Evolutionary conservation across 2,329 filamentous ascomycete genomes (phyloP), one percentile per base, ranked within the genome.

Genomic region (Colletotrichum gloeosporioides): DNA sequence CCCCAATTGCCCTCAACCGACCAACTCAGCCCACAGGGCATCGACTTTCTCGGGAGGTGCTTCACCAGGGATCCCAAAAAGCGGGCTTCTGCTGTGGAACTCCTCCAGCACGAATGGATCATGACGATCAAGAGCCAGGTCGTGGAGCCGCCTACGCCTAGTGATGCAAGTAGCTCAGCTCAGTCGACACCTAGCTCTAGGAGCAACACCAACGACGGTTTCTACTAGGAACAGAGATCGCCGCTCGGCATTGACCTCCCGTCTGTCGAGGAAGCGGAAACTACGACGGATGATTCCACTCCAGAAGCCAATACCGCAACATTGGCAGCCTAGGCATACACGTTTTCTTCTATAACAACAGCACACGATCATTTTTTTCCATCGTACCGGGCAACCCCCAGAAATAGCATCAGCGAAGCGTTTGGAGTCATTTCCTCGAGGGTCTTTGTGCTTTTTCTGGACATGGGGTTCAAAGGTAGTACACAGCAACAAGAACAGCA

Each of bases 71-170:
- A 99, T 84, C 95, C 97, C 4, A 90, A 89, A 78, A 93, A 93
- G 82, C 89, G 97, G 75, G 93, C 95, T 22, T 95, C 93, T 36
- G 96, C 97, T 2, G 93, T 96, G 2, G 97, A 99, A 84, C 87
- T 99, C 76, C 89, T 99, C 73, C 95, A 98, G 84, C 96, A 99
- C 84, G 95, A 98, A 82, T 99, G 97, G 97, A 93, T 94, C 79
- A 90, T 92, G 87, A 89, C 88, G 44, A 93, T 93, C 76, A 89
- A 92, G 78, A 92, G 88, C 79, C 90, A 92, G 81, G 91, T 93
- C 9, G 91, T 93, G 34, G 92, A 93, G 79, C 91, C 92, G 15
- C 83, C 88, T 65, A 94, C 92, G 27, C 92, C 92, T 16, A 93
- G 91, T 79, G 92, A 93, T 55, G 82, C 84, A 18, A 87, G 87